Base-by-base conservation (phyloP, 2,329 filamentous ascomycete species). In the Cladophialophora chaetospira region DNA sequence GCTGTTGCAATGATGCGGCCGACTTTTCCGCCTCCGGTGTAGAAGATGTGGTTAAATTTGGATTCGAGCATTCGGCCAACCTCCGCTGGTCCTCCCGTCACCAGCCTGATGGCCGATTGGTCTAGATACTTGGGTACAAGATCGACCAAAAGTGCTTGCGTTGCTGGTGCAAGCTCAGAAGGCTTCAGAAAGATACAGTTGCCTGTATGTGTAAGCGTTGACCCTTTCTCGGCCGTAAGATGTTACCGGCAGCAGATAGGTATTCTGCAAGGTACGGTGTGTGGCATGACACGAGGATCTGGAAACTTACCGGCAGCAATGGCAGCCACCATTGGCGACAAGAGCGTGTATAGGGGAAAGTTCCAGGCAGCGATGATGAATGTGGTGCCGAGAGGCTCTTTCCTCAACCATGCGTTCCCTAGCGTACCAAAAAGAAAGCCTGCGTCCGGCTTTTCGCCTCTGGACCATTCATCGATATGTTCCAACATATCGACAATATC, bases 1-100 rank as follows among this genome's bases (percentile, higher is more conserved):
- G 75, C 74, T 1, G 63, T 61, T 47, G 69, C 66, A 13, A 79
- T 65, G 10, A 73, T 68, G 21, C 69, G 70, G 5, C 67, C 77
- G 11, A 78, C 67, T 13, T 60, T 67, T 8, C 69, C 65, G 1
- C 72, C 74, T 0, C 77, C 77, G 0, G 76, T 79, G 62, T 74
- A 79, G 67, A 78, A 79, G 42, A 79, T 75, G 54, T 77, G 72
- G 60, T 77, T 68, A 57, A 73, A 78, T 48, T 69, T 71, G 6
- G 69, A 65, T 26, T 72, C 64, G 1, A 79, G 68, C 2, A 79
- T 65, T 5, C 67, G 40, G 3, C 63, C 57, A 36, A 71, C 78
- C 58, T 76, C 73, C 2, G 61, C 59, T 0, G 75, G 68, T 0
- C 73, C 75, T 2, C 70, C 75, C 1, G 71, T 68, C 23, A 71